Conservation (phyloP, 306 rosid genomes). For the Vicia sativa region DNA sequence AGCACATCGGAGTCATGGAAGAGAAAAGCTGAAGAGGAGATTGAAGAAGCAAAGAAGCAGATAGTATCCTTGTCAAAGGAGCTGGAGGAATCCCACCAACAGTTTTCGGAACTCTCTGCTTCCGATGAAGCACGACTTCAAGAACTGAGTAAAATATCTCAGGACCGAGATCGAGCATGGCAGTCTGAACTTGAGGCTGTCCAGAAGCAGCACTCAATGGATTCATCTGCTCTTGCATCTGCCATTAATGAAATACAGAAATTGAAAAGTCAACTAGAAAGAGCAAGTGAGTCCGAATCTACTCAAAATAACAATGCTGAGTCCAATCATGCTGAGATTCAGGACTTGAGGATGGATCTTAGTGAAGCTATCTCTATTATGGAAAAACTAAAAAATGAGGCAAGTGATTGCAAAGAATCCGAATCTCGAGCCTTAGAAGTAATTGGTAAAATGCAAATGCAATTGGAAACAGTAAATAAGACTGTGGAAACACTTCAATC, state of each 20-base stretch:
- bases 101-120: slow-evolving; percentile 65
- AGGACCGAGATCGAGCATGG: slow-evolving; percentile 91
- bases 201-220: slow-evolving; percentile 89
- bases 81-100: slow-evolving; percentile 79
- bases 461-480: slow-evolving; percentile 65
- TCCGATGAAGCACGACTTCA: slow-evolving; percentile 76
- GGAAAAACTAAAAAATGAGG: slow-evolving; percentile 66
- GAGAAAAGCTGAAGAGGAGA: slow-evolving; percentile 68
- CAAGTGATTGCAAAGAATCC: slow-evolving; percentile 63
- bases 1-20: slow-evolving; percentile 63
- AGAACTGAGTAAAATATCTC: slow-evolving; percentile 79
- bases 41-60: slow-evolving; percentile 75
- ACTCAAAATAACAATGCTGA: slow-evolving; percentile 53
- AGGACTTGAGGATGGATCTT: slow-evolving; percentile 65
- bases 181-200: slow-evolving; percentile 91
- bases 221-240: slow-evolving; percentile 74
- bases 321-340: slow-evolving; percentile 63
- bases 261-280: slow-evolving; percentile 76
- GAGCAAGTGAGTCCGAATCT: slow-evolving; percentile 59
- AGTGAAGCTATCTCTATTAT: slow-evolving; percentile 59
- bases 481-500: slow-evolving; percentile 56
- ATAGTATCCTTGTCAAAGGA: slow-evolving; percentile 56
- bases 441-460: slow-evolving; percentile 59
- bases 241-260: slow-evolving; percentile 81
- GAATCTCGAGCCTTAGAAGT: slow-evolving; percentile 62